Conservation (phyloP, 768 basidiomycete species). For the Panellus pusillus region DNA sequence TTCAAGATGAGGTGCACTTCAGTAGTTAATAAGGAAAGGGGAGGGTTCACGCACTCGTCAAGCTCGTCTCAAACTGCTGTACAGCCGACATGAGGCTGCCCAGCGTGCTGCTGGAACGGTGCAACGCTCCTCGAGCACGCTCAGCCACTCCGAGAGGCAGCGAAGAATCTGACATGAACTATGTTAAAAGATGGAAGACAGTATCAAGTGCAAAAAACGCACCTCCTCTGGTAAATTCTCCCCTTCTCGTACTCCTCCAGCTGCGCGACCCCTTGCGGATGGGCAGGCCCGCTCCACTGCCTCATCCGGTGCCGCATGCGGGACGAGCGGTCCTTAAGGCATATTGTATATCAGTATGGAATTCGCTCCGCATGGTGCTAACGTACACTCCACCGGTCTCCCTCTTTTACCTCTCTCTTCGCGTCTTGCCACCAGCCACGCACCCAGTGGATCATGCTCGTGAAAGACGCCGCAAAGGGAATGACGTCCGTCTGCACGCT, state of each 20-base stretch:
- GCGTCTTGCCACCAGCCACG: too few species aligned
- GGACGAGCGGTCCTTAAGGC: too few species aligned
- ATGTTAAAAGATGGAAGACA: too few species aligned
- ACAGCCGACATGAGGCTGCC: conserved; percentile 50
- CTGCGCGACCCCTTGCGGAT: conserved; percentile 29
- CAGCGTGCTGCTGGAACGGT: conserved; percentile 44
- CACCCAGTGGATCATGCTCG: too few species aligned
- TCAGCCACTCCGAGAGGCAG: conserved; percentile 58
- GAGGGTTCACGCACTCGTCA: conserved; percentile 45
- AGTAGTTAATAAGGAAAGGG: not conserved
- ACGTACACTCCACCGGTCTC: too few species aligned
- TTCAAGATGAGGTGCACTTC: conserved; percentile 21
- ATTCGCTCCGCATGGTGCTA: too few species aligned
- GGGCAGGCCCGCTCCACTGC: conserved; percentile 41
- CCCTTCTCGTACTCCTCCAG: conserved; percentile 29
- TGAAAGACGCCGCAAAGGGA: conserved; percentile 36
- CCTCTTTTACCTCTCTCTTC: too few species aligned
- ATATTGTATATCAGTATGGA: too few species aligned
- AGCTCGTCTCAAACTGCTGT: conserved; percentile 51
- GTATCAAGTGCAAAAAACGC: too few species aligned
- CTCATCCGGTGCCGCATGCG: too few species aligned
- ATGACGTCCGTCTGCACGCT: too few species aligned
- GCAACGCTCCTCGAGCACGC: conserved; percentile 55
- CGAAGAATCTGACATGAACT: conserved; percentile 33
- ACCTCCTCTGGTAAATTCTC: conserved; percentile 59